Evolutionary conservation across 2,329 filamentous ascomycete species (phyloP).

Genomic region (Bimuria novae-zelandiae): DNA sequence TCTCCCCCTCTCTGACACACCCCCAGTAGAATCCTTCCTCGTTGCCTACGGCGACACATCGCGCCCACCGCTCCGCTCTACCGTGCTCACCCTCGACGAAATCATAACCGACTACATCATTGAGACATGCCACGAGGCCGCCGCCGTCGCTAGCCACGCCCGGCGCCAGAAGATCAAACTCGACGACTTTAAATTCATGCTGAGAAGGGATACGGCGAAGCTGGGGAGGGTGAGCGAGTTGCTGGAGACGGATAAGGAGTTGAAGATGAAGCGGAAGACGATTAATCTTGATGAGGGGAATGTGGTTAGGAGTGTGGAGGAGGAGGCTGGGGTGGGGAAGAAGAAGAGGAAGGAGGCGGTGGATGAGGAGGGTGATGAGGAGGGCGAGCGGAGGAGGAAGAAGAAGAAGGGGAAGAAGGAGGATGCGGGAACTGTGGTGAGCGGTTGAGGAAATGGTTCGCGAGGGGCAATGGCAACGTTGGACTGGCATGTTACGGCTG

Average conservation of each 20-base stretch:
- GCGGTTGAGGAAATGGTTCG: constrained; percentile 19
- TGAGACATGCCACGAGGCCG: constrained; percentile 88
- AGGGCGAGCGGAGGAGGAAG: constrained; percentile 16
- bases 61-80: constrained; percentile 74
- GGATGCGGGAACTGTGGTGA: constrained; percentile 27
- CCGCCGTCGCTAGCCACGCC: constrained; percentile 80
- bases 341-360: constrained; percentile 9
- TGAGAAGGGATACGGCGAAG: constrained; percentile 82
- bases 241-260: constrained; percentile 82
- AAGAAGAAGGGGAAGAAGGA: constrained; percentile 20
- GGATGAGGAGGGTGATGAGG: constrained; percentile 14
- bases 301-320: constrained; percentile 51
- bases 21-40: constrained; percentile 71
- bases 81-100: constrained; percentile 86
- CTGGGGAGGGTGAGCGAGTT: constrained; percentile 89
- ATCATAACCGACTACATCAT: constrained; percentile 94
- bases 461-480: not conserved
- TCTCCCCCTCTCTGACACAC: not conserved
- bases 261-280: constrained; percentile 80
- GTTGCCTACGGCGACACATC: constrained; percentile 80
- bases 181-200: constrained; percentile 94
- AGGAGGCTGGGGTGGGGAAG: constrained; percentile 23
- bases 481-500: no score
- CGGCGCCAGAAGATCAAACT: constrained; percentile 97
- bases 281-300: constrained; percentile 70